Conservation (phyloP, 768 basidiomycete species). For the Collybiopsis confluens region DNA sequence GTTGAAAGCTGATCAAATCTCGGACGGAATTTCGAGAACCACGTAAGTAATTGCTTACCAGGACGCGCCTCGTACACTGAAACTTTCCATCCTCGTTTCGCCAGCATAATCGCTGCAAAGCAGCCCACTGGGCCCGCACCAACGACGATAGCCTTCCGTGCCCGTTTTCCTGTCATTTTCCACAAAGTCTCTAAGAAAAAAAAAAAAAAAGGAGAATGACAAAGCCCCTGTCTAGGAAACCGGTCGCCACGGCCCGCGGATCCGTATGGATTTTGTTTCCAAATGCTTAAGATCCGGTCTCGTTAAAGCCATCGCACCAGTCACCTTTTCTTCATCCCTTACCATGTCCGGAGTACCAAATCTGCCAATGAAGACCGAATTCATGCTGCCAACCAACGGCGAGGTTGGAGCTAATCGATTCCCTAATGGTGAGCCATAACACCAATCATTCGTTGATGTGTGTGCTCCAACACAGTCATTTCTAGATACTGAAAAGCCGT, state of each 20-base stretch:
- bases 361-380: constrained; percentile 45
- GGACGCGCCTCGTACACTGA: constrained; percentile 75
- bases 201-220: background rate
- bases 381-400: constrained; percentile 51
- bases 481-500: constrained; percentile 46
- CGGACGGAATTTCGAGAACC: constrained; percentile 1
- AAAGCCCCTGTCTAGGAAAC: background rate
- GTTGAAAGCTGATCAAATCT: constrained; percentile 9
- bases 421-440: constrained; percentile 32
- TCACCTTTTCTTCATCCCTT: constrained; percentile 9
- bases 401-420: constrained; percentile 40
- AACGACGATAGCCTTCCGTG: constrained; percentile 57
- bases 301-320: background rate
- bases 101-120: constrained; percentile 80
- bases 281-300: constrained; percentile 1
- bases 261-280: no score
- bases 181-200: background rate
- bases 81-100: constrained; percentile 83
- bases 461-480: background rate
- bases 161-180: no score
- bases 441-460: background rate
- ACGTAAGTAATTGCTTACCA: constrained; percentile 47
- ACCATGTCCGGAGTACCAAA: constrained; percentile 19
- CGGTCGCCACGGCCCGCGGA: no score
- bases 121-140: constrained; percentile 97